phyloP scores from a whole-genome alignment of 2,329 filamentous ascomycete genomes.

The Cucurbitaria berberidis region DNA sequence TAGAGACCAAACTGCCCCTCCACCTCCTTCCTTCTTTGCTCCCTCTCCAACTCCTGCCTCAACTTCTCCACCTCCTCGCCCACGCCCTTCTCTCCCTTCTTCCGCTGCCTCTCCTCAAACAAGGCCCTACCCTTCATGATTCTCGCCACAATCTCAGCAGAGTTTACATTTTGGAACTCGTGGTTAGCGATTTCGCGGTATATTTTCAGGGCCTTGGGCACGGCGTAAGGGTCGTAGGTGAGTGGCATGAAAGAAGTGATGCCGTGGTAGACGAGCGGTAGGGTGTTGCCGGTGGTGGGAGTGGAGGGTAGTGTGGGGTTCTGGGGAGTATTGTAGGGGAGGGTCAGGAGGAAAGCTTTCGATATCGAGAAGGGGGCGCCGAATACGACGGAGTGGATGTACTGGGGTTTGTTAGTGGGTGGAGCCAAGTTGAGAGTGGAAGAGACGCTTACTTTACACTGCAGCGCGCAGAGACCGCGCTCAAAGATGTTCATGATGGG shows the following conservation, averaged over 20 bases:
- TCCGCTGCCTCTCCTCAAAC: conserved; percentile 89
- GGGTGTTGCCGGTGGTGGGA: conserved; percentile 63
- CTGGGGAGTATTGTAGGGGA: conserved; percentile 62
- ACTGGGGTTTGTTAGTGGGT: conserved; percentile 58
- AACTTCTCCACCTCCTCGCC: conserved; percentile 64
- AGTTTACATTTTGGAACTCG: conserved; percentile 85
- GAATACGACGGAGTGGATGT: conserved; percentile 86
- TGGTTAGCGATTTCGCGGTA: conserved; percentile 81
- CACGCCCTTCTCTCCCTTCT: conserved; percentile 85
- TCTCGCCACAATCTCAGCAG: conserved; percentile 85
- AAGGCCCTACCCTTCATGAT: conserved; percentile 86
- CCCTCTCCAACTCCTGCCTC: conserved; percentile 48
- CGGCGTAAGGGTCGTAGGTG: conserved; percentile 68
- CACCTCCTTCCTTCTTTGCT: conserved; percentile 46
- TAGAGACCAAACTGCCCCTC: conserved; percentile 49
- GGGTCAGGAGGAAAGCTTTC: conserved; percentile 72
- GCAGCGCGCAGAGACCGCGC: conserved; percentile 90
- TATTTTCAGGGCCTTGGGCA: conserved; percentile 81
- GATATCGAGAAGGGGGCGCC: conserved; percentile 87
- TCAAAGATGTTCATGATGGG: conserved; percentile 99
- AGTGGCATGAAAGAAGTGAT: conserved; percentile 85
- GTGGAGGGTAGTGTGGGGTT: conserved; percentile 62
- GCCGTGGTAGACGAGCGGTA: conserved; percentile 80
- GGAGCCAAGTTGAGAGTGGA: conserved; percentile 1
- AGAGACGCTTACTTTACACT: conserved; percentile 75